phyloP scores from a whole-genome alignment of 805 yeast species.

The Lachancea fermentati region DNA sequence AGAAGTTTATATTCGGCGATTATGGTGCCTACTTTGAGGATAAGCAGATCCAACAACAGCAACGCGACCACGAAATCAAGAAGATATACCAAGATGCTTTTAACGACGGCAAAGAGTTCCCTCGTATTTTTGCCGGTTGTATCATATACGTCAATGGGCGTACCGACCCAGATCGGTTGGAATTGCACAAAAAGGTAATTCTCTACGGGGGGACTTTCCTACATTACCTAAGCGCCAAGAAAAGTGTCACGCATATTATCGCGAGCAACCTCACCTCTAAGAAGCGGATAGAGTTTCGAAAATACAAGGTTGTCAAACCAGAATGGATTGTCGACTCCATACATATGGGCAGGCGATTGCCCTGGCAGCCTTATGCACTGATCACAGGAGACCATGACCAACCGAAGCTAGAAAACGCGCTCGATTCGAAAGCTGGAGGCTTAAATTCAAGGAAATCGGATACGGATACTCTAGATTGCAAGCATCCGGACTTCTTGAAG shows the following conservation, averaged over 20 bases:
- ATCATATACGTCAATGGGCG: slow-evolving; percentile 81
- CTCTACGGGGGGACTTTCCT: slow-evolving; percentile 75
- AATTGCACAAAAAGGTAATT: slow-evolving; percentile 64
- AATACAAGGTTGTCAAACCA: slow-evolving; percentile 74
- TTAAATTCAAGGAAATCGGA: background rate
- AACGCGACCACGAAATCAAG: slow-evolving; percentile 19
- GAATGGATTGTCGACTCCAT: slow-evolving; percentile 74
- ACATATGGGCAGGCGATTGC: slow-evolving; percentile 39
- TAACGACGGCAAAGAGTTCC: slow-evolving; percentile 12
- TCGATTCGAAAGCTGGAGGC: slow-evolving; percentile 3
- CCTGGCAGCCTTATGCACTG: slow-evolving; percentile 68
- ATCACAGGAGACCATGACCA: slow-evolving; percentile 50
- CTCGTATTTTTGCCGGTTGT: slow-evolving; percentile 56
- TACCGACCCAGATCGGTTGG: slow-evolving; percentile 73
- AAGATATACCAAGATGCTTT: slow-evolving; percentile 14
- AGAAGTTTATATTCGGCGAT: slow-evolving; percentile 7
- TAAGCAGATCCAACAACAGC: slow-evolving; percentile 22
- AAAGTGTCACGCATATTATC: slow-evolving; percentile 76
- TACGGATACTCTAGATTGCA: slow-evolving; percentile 44
- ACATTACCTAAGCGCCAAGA: slow-evolving; percentile 63
- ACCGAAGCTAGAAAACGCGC: slow-evolving; percentile 18
- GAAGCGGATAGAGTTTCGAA: slow-evolving; percentile 57
- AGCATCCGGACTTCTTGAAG: slow-evolving; percentile 67
- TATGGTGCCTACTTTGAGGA: slow-evolving; percentile 22
- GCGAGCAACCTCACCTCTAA: slow-evolving; percentile 76